Evolutionary conservation across 805 yeast species (phyloP).

Genomic region (Candida krabiensis): DNA sequence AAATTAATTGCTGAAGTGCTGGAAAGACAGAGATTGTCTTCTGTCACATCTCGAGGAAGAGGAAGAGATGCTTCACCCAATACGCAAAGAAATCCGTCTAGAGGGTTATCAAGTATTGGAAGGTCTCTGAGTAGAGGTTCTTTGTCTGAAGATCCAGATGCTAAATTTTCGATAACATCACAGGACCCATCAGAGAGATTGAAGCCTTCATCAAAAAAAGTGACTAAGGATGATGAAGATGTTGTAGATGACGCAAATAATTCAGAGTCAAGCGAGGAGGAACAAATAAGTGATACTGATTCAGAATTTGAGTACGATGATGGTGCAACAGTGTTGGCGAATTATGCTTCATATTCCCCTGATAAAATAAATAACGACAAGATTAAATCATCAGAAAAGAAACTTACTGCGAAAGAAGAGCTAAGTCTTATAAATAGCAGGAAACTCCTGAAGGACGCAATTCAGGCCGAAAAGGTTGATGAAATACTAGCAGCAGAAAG

Average conservation of each 20-base stretch:
- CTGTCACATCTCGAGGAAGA: constrained; percentile 19
- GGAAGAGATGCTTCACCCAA: constrained; percentile 19
- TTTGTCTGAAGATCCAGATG: constrained; percentile 19
- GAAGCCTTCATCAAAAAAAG: constrained; percentile 16
- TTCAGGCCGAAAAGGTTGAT: constrained; percentile 51
- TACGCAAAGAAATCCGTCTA: constrained; percentile 14
- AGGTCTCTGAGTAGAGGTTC: constrained; percentile 26
- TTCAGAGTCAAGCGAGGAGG: constrained; percentile 48
- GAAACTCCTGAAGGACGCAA: constrained; percentile 42
- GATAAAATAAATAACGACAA: constrained; percentile 9
- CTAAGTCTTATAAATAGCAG: constrained; percentile 23
- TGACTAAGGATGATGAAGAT: constrained; percentile 15
- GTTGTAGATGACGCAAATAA: constrained; percentile 9
- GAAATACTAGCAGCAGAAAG: constrained; percentile 58
- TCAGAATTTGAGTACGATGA: constrained; percentile 62
- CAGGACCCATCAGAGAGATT: constrained; percentile 76
- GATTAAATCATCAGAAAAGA: constrained; percentile 8
- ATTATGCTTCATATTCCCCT: constrained; percentile 42
- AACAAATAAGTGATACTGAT: constrained; percentile 59
- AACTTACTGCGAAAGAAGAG: constrained; percentile 19
- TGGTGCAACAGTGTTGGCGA: constrained; percentile 58
- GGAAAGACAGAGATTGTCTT: constrained; percentile 25
- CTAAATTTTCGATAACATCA: constrained; percentile 63
- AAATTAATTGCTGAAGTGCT: constrained; percentile 30
- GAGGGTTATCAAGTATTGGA: constrained; percentile 25